Evolutionary conservation across 2,329 filamentous ascomycete genomes (phyloP), one percentile per base, ranked within the genome.

Genomic region (Pseudogymnoascus sp.): DNA sequence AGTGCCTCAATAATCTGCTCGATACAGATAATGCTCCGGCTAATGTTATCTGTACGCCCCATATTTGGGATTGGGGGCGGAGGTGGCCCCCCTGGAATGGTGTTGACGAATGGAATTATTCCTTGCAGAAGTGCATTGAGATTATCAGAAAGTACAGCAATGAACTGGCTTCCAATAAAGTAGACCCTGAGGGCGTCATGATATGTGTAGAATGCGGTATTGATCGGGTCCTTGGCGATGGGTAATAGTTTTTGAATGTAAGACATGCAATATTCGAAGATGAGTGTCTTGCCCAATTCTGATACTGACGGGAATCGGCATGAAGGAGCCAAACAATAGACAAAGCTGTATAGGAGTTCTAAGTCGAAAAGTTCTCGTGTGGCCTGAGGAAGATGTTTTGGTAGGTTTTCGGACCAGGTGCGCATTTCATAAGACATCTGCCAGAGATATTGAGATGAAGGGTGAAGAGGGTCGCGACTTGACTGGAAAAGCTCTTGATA

Each of bases 401-500:
- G 90, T 11, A 96, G 83, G n/a, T 84, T 83, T 37, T 92, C 85
- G 65, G 87, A 88, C 93, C 93, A 98, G 71, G 86, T 84, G 63
- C 83, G 86, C 88, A 91, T 92, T 41, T 89, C 83, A 57, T 86
- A 80, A 71, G 90, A 93, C 75, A 87, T 87, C 65, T 86, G 84
- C 87, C 90, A 92, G 57, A 92, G 84, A 73, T 90, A 92, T 0
- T 83, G 81, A 10, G 88, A 82, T 1, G 90, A 83, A 62, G 93
- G 86, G 16, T 84, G 79, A 65, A 91, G 81, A n/a, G 85, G 83
- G 1, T 83, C 80, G 0, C 87, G 84, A 8, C 90, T 89, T 16
- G 87, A 90, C 71, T 95, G 91, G 72, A 95, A 95, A 2, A 97
- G 84, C 21, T 88, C 85, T 71, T 96, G 92, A 71, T 98, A 98